Percentiles rank a stretch among this genome's conserved stretches.
Conservation (phyloP, 345 rosid species). For the Zanthoxylum bungeanum region DNA sequence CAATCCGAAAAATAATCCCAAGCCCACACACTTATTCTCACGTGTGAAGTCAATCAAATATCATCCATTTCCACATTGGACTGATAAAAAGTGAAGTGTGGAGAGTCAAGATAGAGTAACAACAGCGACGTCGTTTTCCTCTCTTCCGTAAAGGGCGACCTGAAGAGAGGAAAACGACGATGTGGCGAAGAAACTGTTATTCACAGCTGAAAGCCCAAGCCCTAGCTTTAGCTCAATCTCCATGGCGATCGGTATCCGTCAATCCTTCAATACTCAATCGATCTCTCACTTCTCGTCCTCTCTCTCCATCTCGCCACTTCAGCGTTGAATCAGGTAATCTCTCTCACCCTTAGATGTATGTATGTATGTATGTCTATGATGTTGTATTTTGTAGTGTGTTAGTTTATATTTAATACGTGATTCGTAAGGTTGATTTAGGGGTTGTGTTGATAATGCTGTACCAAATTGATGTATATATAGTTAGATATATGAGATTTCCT, state of each 20-base stretch:
- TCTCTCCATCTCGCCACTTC: slow-evolving; percentile 40
- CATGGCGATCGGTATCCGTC: slow-evolving; percentile 31
- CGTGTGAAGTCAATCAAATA: slow-evolving; percentile 15
- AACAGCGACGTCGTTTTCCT: neutral
- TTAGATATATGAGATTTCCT: too few species aligned
- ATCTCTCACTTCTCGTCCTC: slow-evolving; percentile 34
- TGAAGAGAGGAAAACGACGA: slow-evolving; percentile 32
- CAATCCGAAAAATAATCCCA: too few species aligned
- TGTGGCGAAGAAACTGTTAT: slow-evolving; percentile 75
- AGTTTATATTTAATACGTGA: neutral
- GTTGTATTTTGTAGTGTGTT: neutral
- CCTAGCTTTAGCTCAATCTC: slow-evolving; percentile 17
- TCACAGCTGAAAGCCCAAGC: slow-evolving; percentile 78
- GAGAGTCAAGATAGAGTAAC: neutral
- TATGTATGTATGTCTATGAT: too few species aligned
- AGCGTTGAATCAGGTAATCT: slow-evolving; percentile 44
- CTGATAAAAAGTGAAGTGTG: neutral
- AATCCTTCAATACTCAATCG: slow-evolving; percentile 24
- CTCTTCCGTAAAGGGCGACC: slow-evolving; percentile 32
- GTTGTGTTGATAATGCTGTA: neutral
- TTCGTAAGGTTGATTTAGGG: neutral
- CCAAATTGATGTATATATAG: too few species aligned
- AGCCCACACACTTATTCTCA: neutral
- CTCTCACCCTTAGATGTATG: slow-evolving; percentile 4
- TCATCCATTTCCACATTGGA: neutral